A percentile compares a stretch with the other conserved stretches of the same genome.
Evolutionary conservation across 164 flowering plant genomes (phyloP).

Genomic region (Cinnamomum chago): DNA sequence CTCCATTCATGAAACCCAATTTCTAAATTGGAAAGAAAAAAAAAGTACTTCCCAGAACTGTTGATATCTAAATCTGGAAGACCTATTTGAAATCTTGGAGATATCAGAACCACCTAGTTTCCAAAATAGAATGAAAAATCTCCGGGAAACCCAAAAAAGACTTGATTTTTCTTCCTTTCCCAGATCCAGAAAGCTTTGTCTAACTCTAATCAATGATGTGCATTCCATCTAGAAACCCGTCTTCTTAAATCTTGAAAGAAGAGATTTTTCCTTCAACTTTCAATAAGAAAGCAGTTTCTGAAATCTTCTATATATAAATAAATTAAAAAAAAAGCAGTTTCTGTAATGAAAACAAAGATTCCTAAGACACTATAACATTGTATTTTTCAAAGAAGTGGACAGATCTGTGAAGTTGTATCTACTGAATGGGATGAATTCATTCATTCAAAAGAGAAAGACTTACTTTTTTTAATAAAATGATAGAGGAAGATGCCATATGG

Average conservation of each 20-base stretch:
- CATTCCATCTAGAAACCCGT: background rate
- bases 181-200: constrained; percentile 1
- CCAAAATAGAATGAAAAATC: background rate
- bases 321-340: background rate
- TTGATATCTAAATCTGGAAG: no score
- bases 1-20: background rate
- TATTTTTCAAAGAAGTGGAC: background rate
- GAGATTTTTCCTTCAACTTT: background rate
- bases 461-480: background rate
- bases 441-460: background rate
- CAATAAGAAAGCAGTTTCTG: background rate
- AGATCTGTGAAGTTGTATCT: background rate
- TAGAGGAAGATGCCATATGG: background rate
- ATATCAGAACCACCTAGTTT: constrained; percentile 2
- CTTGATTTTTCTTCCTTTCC: background rate
- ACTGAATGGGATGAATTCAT: background rate
- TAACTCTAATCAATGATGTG: background rate
- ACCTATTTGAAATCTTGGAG: background rate
- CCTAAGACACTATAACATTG: background rate
- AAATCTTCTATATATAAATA: background rate
- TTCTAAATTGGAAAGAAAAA: background rate
- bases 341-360: background rate
- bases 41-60: background rate
- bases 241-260: background rate
- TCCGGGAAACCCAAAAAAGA: background rate